Conservation (phyloP, 176 grass and related monocot species). For the Aegilops bicornis region DNA sequence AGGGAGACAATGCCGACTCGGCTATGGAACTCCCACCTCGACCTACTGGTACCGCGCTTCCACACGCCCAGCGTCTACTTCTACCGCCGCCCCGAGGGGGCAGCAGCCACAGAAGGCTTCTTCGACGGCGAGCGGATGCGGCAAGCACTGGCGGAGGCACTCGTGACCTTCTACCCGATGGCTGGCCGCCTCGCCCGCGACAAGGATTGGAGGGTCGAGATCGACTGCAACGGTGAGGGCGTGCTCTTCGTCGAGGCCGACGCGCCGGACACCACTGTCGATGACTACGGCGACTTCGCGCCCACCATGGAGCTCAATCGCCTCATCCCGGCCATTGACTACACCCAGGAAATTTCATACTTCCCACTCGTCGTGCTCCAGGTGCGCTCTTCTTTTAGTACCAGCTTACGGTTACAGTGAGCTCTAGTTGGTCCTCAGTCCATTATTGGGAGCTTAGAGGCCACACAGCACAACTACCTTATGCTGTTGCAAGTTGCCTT, state of each 20-base stretch:
- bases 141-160: conserved; percentile 45
- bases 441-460: too few relatives aligned
- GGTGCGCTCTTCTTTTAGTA: too few relatives aligned
- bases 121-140: conserved; percentile 49
- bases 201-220: not conserved
- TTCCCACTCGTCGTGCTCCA: too few relatives aligned
- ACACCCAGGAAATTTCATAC: too few relatives aligned
- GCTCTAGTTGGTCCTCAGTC: not conserved
- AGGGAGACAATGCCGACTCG: conserved; percentile 40
- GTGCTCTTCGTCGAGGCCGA: conserved; percentile 40
- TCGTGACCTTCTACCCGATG: conserved; percentile 75
- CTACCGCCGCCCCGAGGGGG: conserved; percentile 47
- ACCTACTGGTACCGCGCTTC: conserved; percentile 79
- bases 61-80: conserved; percentile 94
- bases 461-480: too few relatives aligned
- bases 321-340: conserved; percentile 47
- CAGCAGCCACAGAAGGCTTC: conserved; percentile 27
- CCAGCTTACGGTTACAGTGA: not conserved
- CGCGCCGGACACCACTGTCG: conserved; percentile 52
- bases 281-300: conserved; percentile 84
- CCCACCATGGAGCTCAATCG: conserved; percentile 85
- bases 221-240: too few relatives aligned
- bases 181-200: conserved; percentile 63
- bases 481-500: too few relatives aligned
- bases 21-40: conserved; percentile 85